Percentiles rank a stretch among this genome's conserved stretches.
Conservation (phyloP, 139 green algal genomes). For the Astrephomene gubernaculifera region DNA sequence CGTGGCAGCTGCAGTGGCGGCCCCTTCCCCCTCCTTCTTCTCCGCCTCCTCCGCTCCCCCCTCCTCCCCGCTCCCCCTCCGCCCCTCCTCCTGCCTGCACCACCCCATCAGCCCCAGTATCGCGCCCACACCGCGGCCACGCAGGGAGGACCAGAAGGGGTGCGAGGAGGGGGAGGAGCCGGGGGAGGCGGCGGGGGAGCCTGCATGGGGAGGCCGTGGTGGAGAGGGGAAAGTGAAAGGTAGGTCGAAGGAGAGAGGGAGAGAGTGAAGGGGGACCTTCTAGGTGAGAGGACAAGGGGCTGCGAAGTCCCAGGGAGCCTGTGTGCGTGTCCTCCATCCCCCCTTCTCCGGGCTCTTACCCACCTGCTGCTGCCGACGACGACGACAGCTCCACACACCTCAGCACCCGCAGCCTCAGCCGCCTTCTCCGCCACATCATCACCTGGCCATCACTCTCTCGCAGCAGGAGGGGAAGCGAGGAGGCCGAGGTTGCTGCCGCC, state of each 20-base stretch:
- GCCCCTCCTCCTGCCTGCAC: background rate
- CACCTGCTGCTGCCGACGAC: background rate
- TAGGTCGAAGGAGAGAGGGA: too few relatives aligned
- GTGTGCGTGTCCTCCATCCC: too few relatives aligned
- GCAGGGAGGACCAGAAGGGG: background rate
- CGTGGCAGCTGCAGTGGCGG: background rate
- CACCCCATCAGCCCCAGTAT: slow-evolving; percentile 1
- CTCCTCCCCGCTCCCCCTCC: background rate
- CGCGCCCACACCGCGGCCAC: background rate
- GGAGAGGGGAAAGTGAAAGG: too few relatives aligned
- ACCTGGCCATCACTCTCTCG: background rate
- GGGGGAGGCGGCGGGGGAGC: too few relatives aligned
- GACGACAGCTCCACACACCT: slow-evolving; percentile 8
- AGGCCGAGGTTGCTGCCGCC: background rate
- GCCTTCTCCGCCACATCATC: background rate
- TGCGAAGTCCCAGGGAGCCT: too few relatives aligned
- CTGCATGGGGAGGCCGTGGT: too few relatives aligned
- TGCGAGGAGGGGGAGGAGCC: too few relatives aligned
- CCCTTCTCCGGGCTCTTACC: background rate
- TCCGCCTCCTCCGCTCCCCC: background rate
- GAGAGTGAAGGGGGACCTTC: too few relatives aligned
- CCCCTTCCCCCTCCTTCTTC: background rate
- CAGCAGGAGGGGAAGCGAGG: background rate
- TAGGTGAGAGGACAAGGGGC: too few relatives aligned
- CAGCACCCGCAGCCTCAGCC: background rate